Evolutionary conservation across 257 asterid genomes (phyloP).

Genomic region (Nicotiana sylvestris): DNA sequence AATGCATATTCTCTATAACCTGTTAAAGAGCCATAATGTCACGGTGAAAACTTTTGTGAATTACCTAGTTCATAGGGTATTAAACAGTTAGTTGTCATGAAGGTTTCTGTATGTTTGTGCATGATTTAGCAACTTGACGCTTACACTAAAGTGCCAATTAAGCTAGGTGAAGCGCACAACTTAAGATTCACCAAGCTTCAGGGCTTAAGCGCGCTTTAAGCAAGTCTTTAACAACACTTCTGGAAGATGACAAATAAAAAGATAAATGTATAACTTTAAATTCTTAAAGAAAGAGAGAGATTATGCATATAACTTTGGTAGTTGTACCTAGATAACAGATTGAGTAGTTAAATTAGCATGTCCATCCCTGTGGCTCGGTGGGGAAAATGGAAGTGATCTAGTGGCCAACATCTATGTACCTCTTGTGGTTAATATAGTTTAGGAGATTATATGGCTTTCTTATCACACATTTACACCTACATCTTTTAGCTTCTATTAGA

Average conservation of each 20-base stretch:
- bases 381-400: not conserved
- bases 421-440: not conserved
- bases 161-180: too few species aligned
- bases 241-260: too few species aligned
- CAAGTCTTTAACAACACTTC: too few species aligned
- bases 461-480: not conserved
- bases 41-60: not conserved
- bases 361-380: not conserved
- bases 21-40: not conserved
- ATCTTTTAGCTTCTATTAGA: not conserved
- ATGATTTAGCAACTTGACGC: too few species aligned
- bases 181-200: too few species aligned
- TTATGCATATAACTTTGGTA: not conserved
- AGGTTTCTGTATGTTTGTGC: not conserved
- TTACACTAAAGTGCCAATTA: too few species aligned
- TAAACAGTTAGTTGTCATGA: not conserved
- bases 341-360: not conserved
- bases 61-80: not conserved
- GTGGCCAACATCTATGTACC: not conserved
- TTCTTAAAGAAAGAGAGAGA: not conserved
- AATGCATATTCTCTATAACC: not conserved
- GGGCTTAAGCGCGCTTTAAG: too few species aligned
- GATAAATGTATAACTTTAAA: not conserved
- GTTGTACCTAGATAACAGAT: not conserved
- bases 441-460: not conserved